Evolutionary conservation across 148 eudicot species (phyloP).

Genomic region (Heliamphora exappendiculata): DNA sequence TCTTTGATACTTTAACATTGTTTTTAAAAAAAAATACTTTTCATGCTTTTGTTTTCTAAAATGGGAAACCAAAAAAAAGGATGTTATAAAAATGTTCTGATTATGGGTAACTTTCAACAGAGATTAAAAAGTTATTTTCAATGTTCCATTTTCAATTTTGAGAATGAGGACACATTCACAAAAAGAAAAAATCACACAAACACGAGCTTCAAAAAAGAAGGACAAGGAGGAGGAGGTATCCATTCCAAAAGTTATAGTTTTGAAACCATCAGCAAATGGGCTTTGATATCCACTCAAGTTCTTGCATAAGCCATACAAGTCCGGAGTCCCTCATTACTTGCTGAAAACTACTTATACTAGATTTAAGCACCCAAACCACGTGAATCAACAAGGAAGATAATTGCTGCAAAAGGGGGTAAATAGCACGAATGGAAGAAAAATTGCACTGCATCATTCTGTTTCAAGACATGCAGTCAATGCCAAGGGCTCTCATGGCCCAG

Average conservation of each 20-base stretch:
- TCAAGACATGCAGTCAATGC: background rate
- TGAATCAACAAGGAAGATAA: background rate
- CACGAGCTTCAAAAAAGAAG: too few relatives aligned
- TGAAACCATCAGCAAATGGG: too few relatives aligned
- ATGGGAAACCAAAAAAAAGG: background rate
- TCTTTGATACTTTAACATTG: background rate
- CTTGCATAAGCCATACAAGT: too few relatives aligned
- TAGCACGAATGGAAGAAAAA: background rate
- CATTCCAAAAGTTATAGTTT: too few relatives aligned
- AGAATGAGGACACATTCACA: too few relatives aligned
- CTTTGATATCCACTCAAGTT: too few relatives aligned
- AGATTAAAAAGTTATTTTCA: background rate
- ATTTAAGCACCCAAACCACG: background rate
- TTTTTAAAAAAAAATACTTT: background rate
- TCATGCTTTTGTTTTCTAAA: background rate
- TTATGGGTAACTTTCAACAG: background rate
- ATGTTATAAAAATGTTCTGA: background rate
- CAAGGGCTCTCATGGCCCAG: too few relatives aligned
- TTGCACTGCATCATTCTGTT: background rate
- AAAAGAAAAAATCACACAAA: too few relatives aligned
- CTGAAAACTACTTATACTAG: background rate
- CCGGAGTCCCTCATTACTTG: too few relatives aligned
- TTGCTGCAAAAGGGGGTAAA: background rate
- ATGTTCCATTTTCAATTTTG: too few relatives aligned
- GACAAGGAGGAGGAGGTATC: too few relatives aligned